phyloP scores from a whole-genome alignment of 163 green algal genomes.

The Scenedesmus sp. region DNA sequence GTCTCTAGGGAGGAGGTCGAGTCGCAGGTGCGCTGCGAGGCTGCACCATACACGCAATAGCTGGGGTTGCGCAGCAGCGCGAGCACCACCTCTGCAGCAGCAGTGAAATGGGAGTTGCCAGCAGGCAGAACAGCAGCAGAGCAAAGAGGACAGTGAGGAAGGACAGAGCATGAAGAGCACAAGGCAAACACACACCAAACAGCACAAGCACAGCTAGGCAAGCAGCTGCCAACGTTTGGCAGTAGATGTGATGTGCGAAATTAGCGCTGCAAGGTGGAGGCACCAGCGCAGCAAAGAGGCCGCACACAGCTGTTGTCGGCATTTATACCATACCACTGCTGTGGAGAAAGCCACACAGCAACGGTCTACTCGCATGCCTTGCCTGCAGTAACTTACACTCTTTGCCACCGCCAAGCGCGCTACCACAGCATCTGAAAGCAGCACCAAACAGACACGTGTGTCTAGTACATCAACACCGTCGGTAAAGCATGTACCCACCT shows the following conservation, averaged over 20 bases:
- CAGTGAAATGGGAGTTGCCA: background rate
- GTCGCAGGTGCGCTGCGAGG: constrained; percentile 48
- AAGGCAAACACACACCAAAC: background rate
- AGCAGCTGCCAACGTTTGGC: background rate
- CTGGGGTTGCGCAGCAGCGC: constrained; percentile 90
- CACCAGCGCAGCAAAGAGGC: background rate
- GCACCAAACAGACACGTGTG: background rate
- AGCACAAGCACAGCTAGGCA: too few relatives aligned
- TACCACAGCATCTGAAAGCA: background rate
- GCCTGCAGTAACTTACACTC: background rate
- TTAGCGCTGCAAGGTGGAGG: background rate
- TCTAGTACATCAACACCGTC: background rate
- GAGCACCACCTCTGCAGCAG: constrained; percentile 84
- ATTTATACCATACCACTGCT: constrained; percentile 37
- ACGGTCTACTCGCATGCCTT: constrained; percentile 6
- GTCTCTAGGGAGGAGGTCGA: constrained; percentile 73
- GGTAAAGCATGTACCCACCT: constrained; percentile 54
- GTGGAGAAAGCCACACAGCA: background rate
- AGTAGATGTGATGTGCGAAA: background rate
- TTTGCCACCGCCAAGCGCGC: too few relatives aligned
- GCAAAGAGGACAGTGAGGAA: background rate
- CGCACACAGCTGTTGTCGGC: background rate
- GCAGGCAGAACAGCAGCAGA: background rate
- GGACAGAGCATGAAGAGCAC: background rate
- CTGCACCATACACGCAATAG: constrained; percentile 86